Conservation (phyloP, 2,329 filamentous ascomycete species). For the Cladophialophora carrionii region DNA sequence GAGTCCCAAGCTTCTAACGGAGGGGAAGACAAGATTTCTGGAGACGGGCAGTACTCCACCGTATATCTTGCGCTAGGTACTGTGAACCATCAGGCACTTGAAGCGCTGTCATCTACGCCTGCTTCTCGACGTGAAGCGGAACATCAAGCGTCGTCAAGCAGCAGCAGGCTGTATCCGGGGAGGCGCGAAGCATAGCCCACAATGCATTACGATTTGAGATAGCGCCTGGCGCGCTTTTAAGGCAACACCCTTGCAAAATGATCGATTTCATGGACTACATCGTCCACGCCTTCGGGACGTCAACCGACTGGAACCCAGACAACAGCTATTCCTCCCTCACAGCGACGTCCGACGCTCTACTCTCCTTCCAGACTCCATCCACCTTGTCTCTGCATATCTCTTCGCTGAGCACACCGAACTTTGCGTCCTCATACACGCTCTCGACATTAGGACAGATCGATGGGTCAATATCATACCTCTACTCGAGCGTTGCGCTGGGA, state of each 20-base stretch:
- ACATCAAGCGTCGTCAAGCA: not conserved
- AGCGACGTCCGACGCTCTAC: slow-evolving; percentile 78
- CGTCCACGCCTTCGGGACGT: slow-evolving; percentile 84
- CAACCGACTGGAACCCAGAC: slow-evolving; percentile 85
- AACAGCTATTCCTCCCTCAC: slow-evolving; percentile 90
- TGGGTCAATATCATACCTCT: slow-evolving; percentile 95
- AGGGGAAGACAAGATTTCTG: not conserved
- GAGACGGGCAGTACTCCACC: not conserved
- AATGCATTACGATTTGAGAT: slow-evolving; percentile 27
- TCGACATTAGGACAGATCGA: slow-evolving; percentile 89
- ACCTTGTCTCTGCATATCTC: slow-evolving; percentile 86
- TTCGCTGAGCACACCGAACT: slow-evolving; percentile 87
- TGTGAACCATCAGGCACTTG: not conserved
- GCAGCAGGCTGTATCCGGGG: not conserved
- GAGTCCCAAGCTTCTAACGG: slow-evolving; percentile 8
- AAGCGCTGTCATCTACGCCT: not conserved
- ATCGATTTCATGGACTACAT: slow-evolving; percentile 98
- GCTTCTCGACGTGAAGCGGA: not conserved
- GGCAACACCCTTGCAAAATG: slow-evolving; percentile 58
- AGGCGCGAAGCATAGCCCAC: not conserved
- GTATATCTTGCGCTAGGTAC: not conserved
- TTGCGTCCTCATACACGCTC: slow-evolving; percentile 90
- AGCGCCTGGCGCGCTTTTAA: slow-evolving; percentile 31
- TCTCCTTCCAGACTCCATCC: slow-evolving; percentile 84
- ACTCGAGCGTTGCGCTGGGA: slow-evolving; percentile 79